Evolutionary conservation across 176 grass and related monocot genomes (phyloP).

Genomic region (Cenchrus purpureus): DNA sequence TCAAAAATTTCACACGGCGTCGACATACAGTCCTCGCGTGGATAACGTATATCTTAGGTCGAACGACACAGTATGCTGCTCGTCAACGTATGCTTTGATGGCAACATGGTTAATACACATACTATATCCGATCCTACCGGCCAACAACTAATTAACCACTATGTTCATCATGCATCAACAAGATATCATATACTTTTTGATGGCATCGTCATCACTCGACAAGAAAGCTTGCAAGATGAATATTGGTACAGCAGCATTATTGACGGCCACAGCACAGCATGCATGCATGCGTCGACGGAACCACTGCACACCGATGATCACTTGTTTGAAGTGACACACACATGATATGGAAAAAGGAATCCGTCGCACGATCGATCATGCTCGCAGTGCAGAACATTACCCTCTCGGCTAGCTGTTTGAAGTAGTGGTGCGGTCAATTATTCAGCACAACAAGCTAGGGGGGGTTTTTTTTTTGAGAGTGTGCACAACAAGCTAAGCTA

Average conservation of each 20-base stretch:
- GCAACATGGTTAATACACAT: neutral
- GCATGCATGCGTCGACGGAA: neutral
- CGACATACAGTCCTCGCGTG: neutral
- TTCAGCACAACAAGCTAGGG: neutral
- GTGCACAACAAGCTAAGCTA: too few species aligned
- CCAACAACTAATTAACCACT: neutral
- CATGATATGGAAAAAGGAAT: neutral
- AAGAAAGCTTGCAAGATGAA: conserved; percentile 4
- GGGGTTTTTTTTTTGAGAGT: too few species aligned
- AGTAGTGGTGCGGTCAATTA: neutral
- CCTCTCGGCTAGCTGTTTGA: too few species aligned
- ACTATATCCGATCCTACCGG: neutral
- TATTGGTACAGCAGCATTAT: neutral
- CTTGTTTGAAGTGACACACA: neutral
- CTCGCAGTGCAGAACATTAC: conserved; percentile 5
- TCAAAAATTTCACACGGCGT: neutral
- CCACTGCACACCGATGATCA: neutral
- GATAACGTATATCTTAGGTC: neutral
- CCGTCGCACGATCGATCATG: neutral
- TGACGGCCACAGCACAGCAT: neutral
- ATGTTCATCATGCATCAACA: neutral
- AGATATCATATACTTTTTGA: neutral
- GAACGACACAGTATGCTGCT: neutral
- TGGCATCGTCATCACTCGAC: neutral
- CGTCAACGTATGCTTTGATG: neutral